These are phyloP conservation scores for Dendrothele bispora DNA, from an alignment of 768 basidiomycete genomes.

Conservation along the genomic window DNA sequence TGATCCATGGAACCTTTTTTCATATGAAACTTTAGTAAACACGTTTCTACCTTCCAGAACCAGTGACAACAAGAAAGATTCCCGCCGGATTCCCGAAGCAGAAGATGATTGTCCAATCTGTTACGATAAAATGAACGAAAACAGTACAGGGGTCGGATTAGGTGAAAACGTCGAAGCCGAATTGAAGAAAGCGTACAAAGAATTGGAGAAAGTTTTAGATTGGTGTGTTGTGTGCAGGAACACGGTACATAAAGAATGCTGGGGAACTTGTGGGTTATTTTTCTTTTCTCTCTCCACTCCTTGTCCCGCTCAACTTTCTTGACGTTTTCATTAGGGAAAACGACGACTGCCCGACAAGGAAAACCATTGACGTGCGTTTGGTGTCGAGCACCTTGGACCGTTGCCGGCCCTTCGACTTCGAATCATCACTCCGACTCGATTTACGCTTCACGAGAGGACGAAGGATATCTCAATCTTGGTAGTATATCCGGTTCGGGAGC, in stretches of 20 bases:
- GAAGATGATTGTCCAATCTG: slow-evolving; percentile 7
- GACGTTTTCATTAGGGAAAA: background rate
- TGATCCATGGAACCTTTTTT: background rate
- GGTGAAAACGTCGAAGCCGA: no score
- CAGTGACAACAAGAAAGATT: no score
- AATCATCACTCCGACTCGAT: no score
- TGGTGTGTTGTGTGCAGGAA: slow-evolving; percentile 5
- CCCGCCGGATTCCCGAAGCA: slow-evolving; percentile 1
- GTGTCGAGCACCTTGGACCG: slow-evolving; percentile 4
- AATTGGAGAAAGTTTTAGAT: background rate
- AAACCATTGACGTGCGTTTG: slow-evolving; percentile 6
- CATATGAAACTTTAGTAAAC: background rate
- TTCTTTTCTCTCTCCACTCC: background rate
- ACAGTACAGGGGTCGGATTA: no score
- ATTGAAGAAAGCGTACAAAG: background rate
- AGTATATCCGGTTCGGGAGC: no score
- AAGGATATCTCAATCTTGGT: no score
- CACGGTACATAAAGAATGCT: slow-evolving; percentile 7
- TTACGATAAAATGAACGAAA: slow-evolving; percentile 7
- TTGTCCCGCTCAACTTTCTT: background rate
- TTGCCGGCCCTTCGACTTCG: no score
- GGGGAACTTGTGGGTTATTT: background rate
- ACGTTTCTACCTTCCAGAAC: no score
- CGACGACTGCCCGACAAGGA: background rate
- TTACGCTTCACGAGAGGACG: no score